Conservation (phyloP, 257 asterid species). For the Fraxinus quadrangulata region DNA sequence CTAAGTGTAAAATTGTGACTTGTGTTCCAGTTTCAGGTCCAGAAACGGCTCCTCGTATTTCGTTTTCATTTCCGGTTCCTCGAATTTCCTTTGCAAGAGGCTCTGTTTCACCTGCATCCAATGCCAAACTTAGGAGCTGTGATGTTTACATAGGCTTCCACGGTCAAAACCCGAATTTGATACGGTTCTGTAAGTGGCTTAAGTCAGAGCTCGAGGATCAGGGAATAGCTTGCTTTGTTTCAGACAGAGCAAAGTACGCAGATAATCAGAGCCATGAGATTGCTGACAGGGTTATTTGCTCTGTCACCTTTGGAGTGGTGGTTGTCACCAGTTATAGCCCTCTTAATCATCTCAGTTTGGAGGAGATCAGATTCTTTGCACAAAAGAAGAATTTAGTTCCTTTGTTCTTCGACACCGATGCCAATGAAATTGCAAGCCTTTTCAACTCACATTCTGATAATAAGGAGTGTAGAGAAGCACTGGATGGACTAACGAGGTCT, state of each 20-base stretch:
- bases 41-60: constrained; percentile 59
- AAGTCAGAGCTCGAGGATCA: constrained; percentile 88
- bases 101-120: constrained; percentile 67
- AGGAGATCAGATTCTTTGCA: constrained; percentile 47
- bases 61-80: constrained; percentile 83
- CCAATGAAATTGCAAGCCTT: constrained; percentile 38
- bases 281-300: constrained; percentile 85
- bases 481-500: constrained; percentile 61
- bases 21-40: constrained; percentile 54
- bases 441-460: constrained; percentile 43
- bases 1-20: constrained; percentile 62
- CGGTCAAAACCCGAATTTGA: constrained; percentile 67
- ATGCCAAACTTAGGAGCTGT: constrained; percentile 78
- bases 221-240: constrained; percentile 85
- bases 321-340: constrained; percentile 60
- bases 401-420: constrained; percentile 64
- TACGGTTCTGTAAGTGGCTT: constrained; percentile 82
- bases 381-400: constrained; percentile 70
- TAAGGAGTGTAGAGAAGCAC: constrained; percentile 60
- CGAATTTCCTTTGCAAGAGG: constrained; percentile 76
- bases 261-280: constrained; percentile 86
- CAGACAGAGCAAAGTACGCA: constrained; percentile 72
- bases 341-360: constrained; percentile 44
- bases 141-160: constrained; percentile 84
- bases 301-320: constrained; percentile 69